A percentile compares a stretch with the other conserved stretches of the same genome.
Evolutionary conservation across 2,329 filamentous ascomycete species (phyloP).

Genomic region (Penicillium sp.): DNA sequence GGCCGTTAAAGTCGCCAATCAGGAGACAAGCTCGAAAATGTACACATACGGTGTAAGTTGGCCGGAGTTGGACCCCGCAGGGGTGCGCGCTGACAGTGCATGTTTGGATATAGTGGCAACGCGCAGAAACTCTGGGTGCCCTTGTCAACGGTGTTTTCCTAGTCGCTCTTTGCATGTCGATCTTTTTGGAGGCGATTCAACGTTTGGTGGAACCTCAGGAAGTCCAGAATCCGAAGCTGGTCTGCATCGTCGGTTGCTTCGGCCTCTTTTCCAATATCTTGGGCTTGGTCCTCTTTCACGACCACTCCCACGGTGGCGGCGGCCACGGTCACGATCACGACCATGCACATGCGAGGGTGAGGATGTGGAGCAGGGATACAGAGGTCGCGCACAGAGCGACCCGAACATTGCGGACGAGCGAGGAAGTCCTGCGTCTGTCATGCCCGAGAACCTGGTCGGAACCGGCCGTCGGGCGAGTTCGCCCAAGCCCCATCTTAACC

Average conservation of each 20-base stretch:
- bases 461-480: constrained; percentile 40
- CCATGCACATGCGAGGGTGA: constrained; percentile 47
- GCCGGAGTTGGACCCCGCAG: not conserved
- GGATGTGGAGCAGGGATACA: constrained; percentile 39
- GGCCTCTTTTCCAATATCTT: constrained; percentile 84
- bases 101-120: constrained; percentile 66
- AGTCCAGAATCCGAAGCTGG: constrained; percentile 76
- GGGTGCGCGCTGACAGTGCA: constrained; percentile 9
- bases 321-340: constrained; percentile 49
- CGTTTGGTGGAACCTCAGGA: constrained; percentile 87
- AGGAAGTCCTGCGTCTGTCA: constrained; percentile 57
- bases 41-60: constrained; percentile 84
- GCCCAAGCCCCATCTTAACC: constrained; percentile 25
- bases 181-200: constrained; percentile 90
- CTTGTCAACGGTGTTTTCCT: constrained; percentile 97
- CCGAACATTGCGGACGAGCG: constrained; percentile 50
- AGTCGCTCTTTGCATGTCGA: constrained; percentile 91
- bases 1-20: constrained; percentile 85
- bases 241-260: constrained; percentile 80
- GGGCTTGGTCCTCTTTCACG: constrained; percentile 85
- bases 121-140: constrained; percentile 91
- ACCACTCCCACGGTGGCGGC: constrained; percentile 72
- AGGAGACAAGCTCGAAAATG: constrained; percentile 72
- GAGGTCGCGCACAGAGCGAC: constrained; percentile 30
- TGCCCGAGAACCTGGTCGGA: constrained; percentile 58